Percentiles rank a stretch among this genome's conserved stretches.
Conservation (phyloP, 2,329 filamentous ascomycete species). For the Bipolaris victoriae region DNA sequence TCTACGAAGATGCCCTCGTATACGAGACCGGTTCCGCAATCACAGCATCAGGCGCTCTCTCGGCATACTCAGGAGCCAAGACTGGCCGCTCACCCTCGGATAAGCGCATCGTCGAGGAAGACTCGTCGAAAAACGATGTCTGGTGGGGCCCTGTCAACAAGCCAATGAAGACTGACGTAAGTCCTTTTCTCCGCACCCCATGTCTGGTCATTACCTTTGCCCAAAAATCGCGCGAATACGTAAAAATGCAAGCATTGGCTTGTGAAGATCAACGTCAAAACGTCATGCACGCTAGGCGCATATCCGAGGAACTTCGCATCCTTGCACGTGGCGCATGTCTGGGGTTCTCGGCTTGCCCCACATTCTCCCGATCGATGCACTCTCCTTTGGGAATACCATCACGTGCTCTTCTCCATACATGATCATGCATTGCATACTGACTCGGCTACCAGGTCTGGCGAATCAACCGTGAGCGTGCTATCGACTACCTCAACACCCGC, state of each 20-base stretch:
- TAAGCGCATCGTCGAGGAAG: constrained; percentile 96
- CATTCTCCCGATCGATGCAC: constrained; percentile 27
- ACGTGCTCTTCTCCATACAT: constrained; percentile 32
- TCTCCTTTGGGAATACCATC: constrained; percentile 11
- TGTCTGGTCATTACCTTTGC: constrained; percentile 8
- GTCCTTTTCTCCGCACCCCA: constrained; percentile 42
- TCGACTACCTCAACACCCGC: constrained; percentile 98
- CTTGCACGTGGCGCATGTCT: constrained; percentile 36
- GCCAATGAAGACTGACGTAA: constrained; percentile 95
- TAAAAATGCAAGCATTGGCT: constrained; percentile 27
- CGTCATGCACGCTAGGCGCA: constrained; percentile 44
- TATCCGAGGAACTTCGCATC: constrained; percentile 42
- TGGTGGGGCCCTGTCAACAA: constrained; percentile 99
- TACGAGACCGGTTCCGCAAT: constrained; percentile 98
- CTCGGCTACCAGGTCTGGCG: constrained; percentile 79
- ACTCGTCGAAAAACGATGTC: constrained; percentile 84
- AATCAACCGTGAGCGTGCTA: constrained; percentile 97
- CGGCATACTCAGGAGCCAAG: constrained; percentile 97
- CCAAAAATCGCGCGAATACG: constrained; percentile 9
- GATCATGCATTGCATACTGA: constrained; percentile 11
- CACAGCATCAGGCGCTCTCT: constrained; percentile 91
- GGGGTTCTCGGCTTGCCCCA: constrained; percentile 41
- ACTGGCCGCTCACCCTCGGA: constrained; percentile 95
- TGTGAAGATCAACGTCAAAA: constrained; percentile 38
- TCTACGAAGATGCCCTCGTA: constrained; percentile 98